phyloP scores from a whole-genome alignment of 805 yeast species.

The Myxozyma geophila region DNA sequence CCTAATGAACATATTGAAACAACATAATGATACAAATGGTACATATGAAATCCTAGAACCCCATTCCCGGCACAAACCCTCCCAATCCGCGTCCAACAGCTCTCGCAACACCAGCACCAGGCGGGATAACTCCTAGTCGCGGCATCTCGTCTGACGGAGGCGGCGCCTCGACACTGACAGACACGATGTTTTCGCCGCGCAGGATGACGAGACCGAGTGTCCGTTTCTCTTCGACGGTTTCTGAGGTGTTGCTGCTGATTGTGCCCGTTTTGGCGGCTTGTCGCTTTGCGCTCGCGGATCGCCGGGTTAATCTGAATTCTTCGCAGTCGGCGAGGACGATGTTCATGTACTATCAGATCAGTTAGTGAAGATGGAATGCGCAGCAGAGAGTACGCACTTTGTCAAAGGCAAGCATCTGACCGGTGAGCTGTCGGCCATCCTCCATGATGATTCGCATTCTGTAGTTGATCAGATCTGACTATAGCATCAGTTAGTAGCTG shows the following conservation, averaged over 20 bases:
- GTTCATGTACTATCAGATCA: constrained; percentile 66
- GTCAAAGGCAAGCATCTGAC: constrained; percentile 86
- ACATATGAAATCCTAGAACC: constrained; percentile 16
- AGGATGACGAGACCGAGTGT: constrained; percentile 78
- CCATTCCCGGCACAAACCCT: constrained; percentile 40
- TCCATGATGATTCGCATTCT: constrained; percentile 71
- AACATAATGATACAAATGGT: background rate
- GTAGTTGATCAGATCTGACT: constrained; percentile 71
- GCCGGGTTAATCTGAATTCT: constrained; percentile 76
- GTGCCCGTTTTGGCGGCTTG: constrained; percentile 35
- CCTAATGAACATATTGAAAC: background rate
- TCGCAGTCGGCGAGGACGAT: constrained; percentile 81
- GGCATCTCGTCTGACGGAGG: constrained; percentile 50
- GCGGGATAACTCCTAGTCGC: constrained; percentile 41
- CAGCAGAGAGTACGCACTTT: constrained; percentile 45
- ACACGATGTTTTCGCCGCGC: constrained; percentile 85
- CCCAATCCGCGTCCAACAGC: constrained; percentile 43
- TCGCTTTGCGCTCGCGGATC: constrained; percentile 49
- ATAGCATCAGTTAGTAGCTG: background rate
- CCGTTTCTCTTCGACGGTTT: constrained; percentile 68
- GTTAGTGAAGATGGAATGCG: background rate
- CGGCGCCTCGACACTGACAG: constrained; percentile 72
- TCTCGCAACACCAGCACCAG: constrained; percentile 46
- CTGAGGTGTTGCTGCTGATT: constrained; percentile 42
- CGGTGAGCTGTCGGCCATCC: constrained; percentile 80